These are phyloP conservation scores for Citrus inodora DNA, from an alignment of 345 rosid species.

Conservation along the genomic window DNA sequence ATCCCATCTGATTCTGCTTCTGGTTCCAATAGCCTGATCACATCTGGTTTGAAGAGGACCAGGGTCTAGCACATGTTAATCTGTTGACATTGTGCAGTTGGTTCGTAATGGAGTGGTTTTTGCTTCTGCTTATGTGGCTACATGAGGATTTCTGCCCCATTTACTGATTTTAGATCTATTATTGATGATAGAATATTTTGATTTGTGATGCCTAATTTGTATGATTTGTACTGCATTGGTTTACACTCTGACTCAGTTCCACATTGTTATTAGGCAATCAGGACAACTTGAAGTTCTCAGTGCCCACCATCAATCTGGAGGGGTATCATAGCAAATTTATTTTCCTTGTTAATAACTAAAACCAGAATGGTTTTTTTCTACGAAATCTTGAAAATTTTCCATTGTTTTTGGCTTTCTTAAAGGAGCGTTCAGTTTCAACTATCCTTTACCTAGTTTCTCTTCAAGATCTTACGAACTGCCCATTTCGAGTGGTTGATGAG, in stretches of 20 bases:
- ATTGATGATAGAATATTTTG: neutral
- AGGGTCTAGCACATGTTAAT: slow-evolving; percentile 31
- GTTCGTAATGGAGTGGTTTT: neutral
- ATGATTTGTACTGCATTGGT: neutral
- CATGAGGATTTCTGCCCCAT: neutral
- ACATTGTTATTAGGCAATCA: slow-evolving; percentile 47
- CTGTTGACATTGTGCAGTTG: neutral
- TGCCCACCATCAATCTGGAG: slow-evolving; percentile 97
- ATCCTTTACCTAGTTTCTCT: slow-evolving; percentile 95
- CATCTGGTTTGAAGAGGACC: slow-evolving; percentile 70
- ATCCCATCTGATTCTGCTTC: slow-evolving; percentile 52
- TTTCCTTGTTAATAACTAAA: slow-evolving; percentile 5
- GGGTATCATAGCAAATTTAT: slow-evolving; percentile 38
- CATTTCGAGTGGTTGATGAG: slow-evolving; percentile 96
- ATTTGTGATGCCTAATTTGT: slow-evolving; percentile 1
- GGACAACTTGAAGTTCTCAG: slow-evolving; percentile 90
- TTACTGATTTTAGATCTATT: slow-evolving; percentile 2
- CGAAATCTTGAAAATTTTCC: neutral
- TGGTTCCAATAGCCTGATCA: slow-evolving; percentile 45
- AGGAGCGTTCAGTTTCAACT: slow-evolving; percentile 94
- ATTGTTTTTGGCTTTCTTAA: neutral
- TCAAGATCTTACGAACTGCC: slow-evolving; percentile 96
- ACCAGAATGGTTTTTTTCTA: neutral
- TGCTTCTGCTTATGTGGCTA: neutral
- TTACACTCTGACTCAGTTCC: slow-evolving; percentile 15